These are phyloP conservation scores for Selaginella tamariscina DNA, from an alignment of 75 land plant species.

Conservation along the genomic window DNA sequence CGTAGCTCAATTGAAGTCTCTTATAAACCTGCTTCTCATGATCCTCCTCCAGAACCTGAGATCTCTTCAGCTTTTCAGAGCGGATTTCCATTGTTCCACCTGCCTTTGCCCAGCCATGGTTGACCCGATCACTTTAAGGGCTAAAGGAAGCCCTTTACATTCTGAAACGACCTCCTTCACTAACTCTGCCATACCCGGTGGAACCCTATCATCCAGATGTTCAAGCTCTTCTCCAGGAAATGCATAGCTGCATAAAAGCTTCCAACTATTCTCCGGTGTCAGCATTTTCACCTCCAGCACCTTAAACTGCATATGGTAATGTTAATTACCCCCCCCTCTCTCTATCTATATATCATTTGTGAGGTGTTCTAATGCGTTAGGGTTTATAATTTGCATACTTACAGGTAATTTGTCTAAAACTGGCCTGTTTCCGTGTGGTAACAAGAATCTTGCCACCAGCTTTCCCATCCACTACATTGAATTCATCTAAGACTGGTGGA, in stretches of 20 bases:
- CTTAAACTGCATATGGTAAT: not conserved
- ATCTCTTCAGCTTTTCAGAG: constrained; percentile 17
- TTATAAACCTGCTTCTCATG: constrained; percentile 16
- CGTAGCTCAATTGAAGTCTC: constrained; percentile 20
- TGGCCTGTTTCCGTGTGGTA: not conserved
- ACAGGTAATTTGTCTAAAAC: not conserved
- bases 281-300: constrained; percentile 8
- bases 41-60: constrained; percentile 13
- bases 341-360: too few species aligned
- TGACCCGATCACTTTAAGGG: constrained; percentile 23
- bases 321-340: too few species aligned
- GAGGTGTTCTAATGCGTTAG: too few species aligned
- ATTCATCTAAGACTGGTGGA: not conserved
- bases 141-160: constrained; percentile 23
- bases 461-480: constrained; percentile 11
- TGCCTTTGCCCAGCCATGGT: constrained; percentile 20
- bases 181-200: constrained; percentile 12
- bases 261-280: constrained; percentile 20
- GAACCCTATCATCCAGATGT: not conserved
- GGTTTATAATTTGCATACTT: too few species aligned
- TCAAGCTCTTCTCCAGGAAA: constrained; percentile 10
- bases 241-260: constrained; percentile 17
- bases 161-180: constrained; percentile 8
- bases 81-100: not conserved
- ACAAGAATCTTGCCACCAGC: constrained; percentile 12